A percentile compares a stretch with the other conserved stretches of the same genome.
These are phyloP conservation scores for Nakazawaea populi DNA, from an alignment of 805 yeast species.

Conservation along the genomic window DNA sequence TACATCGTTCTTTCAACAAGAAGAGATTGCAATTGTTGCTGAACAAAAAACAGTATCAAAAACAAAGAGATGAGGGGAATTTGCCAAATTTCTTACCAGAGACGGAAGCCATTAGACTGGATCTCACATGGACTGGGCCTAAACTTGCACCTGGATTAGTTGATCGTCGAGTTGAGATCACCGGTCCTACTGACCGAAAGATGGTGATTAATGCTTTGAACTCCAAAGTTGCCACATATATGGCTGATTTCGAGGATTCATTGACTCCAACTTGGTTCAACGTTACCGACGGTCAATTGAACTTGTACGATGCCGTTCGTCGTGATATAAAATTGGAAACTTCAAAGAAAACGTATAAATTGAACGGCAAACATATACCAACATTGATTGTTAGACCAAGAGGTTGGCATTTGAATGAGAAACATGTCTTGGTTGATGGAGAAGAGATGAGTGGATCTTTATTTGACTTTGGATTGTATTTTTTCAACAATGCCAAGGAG, in stretches of 20 bases:
- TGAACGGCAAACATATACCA: slow-evolving; percentile 46
- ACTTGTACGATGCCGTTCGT: slow-evolving; percentile 64
- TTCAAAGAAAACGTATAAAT: slow-evolving; percentile 31
- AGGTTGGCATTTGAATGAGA: slow-evolving; percentile 72
- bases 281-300: slow-evolving; percentile 63
- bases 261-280: slow-evolving; percentile 68
- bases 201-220: slow-evolving; percentile 73
- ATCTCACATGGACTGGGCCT: slow-evolving; percentile 68
- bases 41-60: slow-evolving; percentile 50
- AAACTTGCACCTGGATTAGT: slow-evolving; percentile 61
- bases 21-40: slow-evolving; percentile 50
- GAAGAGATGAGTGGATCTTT: slow-evolving; percentile 61
- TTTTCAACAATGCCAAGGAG: slow-evolving; percentile 64
- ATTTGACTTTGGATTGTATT: slow-evolving; percentile 66
- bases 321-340: slow-evolving; percentile 36
- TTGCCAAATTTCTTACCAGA: slow-evolving; percentile 69
- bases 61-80: slow-evolving; percentile 51
- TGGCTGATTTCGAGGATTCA: slow-evolving; percentile 75
- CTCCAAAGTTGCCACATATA: slow-evolving; percentile 64
- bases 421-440: slow-evolving; percentile 61
- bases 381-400: slow-evolving; percentile 49
- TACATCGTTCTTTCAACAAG: slow-evolving; percentile 57
- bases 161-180: slow-evolving; percentile 70
- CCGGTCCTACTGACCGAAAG: slow-evolving; percentile 72
- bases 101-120: slow-evolving; percentile 55